Evolutionary conservation across 352 stramenopile species (phyloP).

Genomic region (Phytophthora sp.): DNA sequence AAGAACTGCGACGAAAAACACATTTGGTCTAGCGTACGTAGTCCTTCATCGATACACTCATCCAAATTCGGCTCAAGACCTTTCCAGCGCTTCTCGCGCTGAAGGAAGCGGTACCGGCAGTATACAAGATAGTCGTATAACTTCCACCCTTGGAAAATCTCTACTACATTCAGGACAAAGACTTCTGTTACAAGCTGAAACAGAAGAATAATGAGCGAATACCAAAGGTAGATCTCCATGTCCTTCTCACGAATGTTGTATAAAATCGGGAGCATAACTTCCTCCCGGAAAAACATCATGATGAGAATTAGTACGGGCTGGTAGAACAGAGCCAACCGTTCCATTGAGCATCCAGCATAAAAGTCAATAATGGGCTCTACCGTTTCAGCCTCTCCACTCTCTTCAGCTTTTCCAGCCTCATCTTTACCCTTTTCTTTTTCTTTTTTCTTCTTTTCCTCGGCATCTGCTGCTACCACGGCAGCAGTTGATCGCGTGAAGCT

Average conservation of each 20-base stretch:
- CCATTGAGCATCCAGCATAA: slow-evolving; percentile 91
- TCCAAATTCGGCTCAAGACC: slow-evolving; percentile 95
- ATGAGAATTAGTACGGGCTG: slow-evolving; percentile 94
- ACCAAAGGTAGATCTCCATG: slow-evolving; percentile 98
- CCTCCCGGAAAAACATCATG: slow-evolving; percentile 95
- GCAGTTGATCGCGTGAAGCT: slow-evolving; percentile 61
- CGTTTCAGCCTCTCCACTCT: slow-evolving; percentile 84
- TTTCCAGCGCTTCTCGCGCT: slow-evolving; percentile 97
- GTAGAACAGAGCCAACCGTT: slow-evolving; percentile 94
- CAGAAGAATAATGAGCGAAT: slow-evolving; percentile 94
- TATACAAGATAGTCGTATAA: slow-evolving; percentile 98
- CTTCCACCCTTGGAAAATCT: slow-evolving; percentile 98
- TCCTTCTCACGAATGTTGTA: slow-evolving; percentile 98
- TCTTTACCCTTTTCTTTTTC: slow-evolving; percentile 45
- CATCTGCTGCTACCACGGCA: slow-evolving; percentile 11
- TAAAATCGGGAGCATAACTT: slow-evolving; percentile 92
- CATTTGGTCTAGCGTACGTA: slow-evolving; percentile 96
- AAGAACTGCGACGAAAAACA: slow-evolving; percentile 99
- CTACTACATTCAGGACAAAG: slow-evolving; percentile 95
- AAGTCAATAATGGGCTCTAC: slow-evolving; percentile 97
- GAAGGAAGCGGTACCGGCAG: slow-evolving; percentile 94
- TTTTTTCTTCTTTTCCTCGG: slow-evolving; percentile 41
- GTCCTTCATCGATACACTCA: slow-evolving; percentile 96
- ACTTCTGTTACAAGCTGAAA: slow-evolving; percentile 96
- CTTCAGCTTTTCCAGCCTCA: slow-evolving; percentile 41